These are phyloP conservation scores for Vitis labrusca DNA, from an alignment of 164 flowering plant genomes.

Conservation along the genomic window DNA sequence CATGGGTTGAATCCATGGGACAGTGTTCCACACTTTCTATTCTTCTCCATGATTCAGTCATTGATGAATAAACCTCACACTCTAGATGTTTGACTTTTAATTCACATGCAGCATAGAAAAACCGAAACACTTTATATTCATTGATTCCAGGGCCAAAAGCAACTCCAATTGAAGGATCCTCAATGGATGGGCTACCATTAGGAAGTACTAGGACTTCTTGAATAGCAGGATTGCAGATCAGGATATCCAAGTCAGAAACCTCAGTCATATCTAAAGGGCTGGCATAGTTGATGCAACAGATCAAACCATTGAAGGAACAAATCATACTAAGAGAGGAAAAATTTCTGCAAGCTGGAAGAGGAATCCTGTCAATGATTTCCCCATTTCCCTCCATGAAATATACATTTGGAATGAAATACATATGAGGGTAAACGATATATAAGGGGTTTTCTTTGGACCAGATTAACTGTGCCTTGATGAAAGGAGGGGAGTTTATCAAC, in stretches of 20 bases:
- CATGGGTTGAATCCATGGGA: constrained; percentile 9
- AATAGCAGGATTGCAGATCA: constrained; percentile 9
- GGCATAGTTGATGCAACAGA: constrained; percentile 1
- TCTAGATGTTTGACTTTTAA: not conserved
- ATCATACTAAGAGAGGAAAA: not conserved
- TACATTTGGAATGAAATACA: not conserved
- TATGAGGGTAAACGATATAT: constrained; percentile 1
- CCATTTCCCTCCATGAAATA: not conserved
- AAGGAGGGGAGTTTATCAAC: not conserved
- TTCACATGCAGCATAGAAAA: not conserved
- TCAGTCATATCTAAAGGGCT: not conserved
- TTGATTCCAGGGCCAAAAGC: constrained; percentile 10
- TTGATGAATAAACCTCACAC: constrained; percentile 17
- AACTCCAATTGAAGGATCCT: constrained; percentile 7
- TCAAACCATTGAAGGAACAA: constrained; percentile 12
- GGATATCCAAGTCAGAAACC: not conserved
- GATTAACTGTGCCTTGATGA: not conserved
- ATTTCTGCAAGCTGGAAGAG: not conserved
- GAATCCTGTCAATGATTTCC: not conserved
- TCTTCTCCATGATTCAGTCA: constrained; percentile 10
- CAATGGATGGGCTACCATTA: not conserved
- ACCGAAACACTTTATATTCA: constrained; percentile 14
- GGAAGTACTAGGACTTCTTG: constrained; percentile 8
- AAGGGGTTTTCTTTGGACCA: not conserved
- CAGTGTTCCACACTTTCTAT: not conserved